phyloP scores from a whole-genome alignment of 352 stramenopile species.

The Peronospora tabacina region DNA sequence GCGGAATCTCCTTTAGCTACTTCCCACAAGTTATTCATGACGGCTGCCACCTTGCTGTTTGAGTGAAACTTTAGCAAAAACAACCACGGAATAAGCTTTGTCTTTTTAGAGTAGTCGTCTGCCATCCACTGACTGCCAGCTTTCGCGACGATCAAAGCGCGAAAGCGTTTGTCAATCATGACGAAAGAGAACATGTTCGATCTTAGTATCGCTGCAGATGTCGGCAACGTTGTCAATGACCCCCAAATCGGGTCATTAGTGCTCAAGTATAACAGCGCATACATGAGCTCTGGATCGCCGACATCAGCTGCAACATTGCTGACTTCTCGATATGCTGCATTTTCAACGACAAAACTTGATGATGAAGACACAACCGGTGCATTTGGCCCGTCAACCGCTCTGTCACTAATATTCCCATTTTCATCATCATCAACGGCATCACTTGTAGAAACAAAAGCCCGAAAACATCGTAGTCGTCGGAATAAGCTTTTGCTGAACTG shows the following conservation, averaged over 20 bases:
- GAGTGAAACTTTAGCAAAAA: slow-evolving; percentile 74
- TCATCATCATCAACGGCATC: slow-evolving; percentile 26
- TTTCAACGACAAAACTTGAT: slow-evolving; percentile 41
- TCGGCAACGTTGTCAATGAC: slow-evolving; percentile 16
- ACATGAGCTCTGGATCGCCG: slow-evolving; percentile 75
- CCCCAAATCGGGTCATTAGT: slow-evolving; percentile 67
- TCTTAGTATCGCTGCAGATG: not conserved
- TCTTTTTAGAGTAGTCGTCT: slow-evolving; percentile 40
- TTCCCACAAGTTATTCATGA: slow-evolving; percentile 67
- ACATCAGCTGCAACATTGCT: slow-evolving; percentile 77
- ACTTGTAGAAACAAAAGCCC: slow-evolving; percentile 42
- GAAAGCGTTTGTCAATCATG: slow-evolving; percentile 38
- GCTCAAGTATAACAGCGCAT: slow-evolving; percentile 71
- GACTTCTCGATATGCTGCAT: slow-evolving; percentile 76
- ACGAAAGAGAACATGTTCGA: slow-evolving; percentile 40
- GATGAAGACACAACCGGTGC: slow-evolving; percentile 7
- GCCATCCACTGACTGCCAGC: slow-evolving; percentile 52
- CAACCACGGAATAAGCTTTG: slow-evolving; percentile 61
- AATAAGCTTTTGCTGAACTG: slow-evolving; percentile 77
- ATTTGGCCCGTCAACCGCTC: not conserved
- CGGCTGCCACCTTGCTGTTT: slow-evolving; percentile 49
- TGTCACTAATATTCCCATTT: slow-evolving; percentile 10
- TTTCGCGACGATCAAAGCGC: slow-evolving; percentile 38
- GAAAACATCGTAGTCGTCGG: slow-evolving; percentile 66
- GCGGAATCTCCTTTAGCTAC: slow-evolving; percentile 41